Evolutionary conservation across 176 grass and related monocot species (phyloP).

Genomic region (Hyparrhenia diplandra): DNA sequence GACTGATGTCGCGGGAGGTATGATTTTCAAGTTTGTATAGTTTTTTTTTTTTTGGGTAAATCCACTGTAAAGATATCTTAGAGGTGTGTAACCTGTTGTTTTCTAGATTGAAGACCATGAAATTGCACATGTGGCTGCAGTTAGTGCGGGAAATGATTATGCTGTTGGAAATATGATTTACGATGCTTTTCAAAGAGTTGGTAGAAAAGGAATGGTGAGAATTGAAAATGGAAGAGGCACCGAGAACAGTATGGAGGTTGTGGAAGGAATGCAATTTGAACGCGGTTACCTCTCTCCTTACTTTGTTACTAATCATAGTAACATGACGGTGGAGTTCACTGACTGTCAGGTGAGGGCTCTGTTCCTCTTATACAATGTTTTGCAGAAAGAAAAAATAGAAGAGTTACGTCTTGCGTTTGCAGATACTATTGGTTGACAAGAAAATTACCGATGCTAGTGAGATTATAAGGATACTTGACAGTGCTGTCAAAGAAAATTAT

Average conservation of each 20-base stretch:
- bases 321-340: conserved; percentile 67
- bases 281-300: conserved; percentile 82
- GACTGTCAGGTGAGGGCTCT: conserved; percentile 56
- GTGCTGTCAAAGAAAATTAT: conserved; percentile 77
- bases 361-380: not conserved
- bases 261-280: conserved; percentile 94
- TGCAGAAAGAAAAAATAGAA: conserved; percentile 21
- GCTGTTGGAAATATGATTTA: conserved; percentile 77
- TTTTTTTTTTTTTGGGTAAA: not conserved
- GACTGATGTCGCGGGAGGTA: conserved; percentile 73
- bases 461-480: conserved; percentile 77
- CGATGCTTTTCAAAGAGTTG: conserved; percentile 75
- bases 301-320: conserved; percentile 72
- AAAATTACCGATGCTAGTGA: conserved; percentile 73
- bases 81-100: not conserved
- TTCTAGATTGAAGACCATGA: conserved; percentile 79
- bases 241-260: conserved; percentile 63
- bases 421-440: conserved; percentile 93
- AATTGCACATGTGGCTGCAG: conserved; percentile 77
- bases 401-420: conserved; percentile 19
- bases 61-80: not conserved
- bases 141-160: conserved; percentile 86
- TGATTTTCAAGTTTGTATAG: not conserved
- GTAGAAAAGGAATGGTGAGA: conserved; percentile 71
- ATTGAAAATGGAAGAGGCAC: conserved; percentile 80